phyloP scores from a whole-genome alignment of 805 yeast genomes.

The Millerozyma miso region DNA sequence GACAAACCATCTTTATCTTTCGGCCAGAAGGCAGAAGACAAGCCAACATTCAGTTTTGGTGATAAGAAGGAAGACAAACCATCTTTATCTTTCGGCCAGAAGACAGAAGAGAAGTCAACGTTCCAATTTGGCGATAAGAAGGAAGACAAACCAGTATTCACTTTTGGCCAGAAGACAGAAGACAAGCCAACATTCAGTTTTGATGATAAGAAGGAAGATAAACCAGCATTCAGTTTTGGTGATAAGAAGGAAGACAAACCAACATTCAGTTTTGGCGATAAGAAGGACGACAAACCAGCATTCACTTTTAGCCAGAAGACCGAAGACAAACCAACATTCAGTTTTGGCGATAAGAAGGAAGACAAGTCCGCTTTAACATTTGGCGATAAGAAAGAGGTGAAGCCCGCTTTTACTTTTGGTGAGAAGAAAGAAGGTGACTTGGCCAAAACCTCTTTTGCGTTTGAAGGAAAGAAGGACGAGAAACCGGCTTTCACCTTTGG shows the following conservation, averaged over 20 bases:
- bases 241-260: neutral
- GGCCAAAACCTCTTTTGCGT: neutral
- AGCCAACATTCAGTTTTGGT: conserved; percentile 14
- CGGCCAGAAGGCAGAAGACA: conserved; percentile 1
- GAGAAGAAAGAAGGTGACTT: neutral
- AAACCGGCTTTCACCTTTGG: conserved; percentile 5
- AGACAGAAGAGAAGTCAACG: neutral
- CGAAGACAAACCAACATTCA: neutral
- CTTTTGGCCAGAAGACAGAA: conserved; percentile 6
- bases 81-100: conserved; percentile 1
- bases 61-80: conserved; percentile 9
- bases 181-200: conserved; percentile 6
- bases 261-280: neutral
- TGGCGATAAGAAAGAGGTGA: conserved; percentile 3
- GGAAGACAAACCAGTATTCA: conserved; percentile 4
- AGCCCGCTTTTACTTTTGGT: conserved; percentile 13
- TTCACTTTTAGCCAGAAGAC: conserved; percentile 1
- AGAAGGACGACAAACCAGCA: conserved; percentile 6
- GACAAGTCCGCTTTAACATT: neutral
- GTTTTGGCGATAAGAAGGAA: neutral
- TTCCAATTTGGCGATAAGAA: conserved; percentile 3
- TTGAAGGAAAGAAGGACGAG: conserved; percentile 2
- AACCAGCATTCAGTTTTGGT: neutral
- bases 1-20: conserved; percentile 1
- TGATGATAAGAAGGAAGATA: conserved; percentile 3